Evolutionary conservation across 805 yeast species (phyloP), one percentile per base, ranked within the genome.

Genomic region (Candida suzukii): DNA sequence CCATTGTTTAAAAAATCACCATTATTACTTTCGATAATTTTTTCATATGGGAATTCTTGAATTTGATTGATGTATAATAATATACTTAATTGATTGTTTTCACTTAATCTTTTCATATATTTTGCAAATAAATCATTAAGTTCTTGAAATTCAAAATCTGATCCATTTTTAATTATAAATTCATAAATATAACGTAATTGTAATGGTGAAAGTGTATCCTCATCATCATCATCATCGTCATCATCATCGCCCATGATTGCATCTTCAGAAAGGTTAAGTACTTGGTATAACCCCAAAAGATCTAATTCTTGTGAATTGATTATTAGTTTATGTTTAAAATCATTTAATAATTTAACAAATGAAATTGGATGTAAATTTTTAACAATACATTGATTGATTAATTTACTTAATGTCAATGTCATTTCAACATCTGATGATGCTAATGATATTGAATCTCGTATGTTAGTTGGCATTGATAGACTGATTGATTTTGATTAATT

Each of bases 101-200:
- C 31, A 14, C 39, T 25, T 11, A 51, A 20, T 21, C 42, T 33
- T 2, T 24, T 6, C 35, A 54, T 35, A 27, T 57, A 49, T 6
- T 21, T 29, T 1, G 49, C 35, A 38, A 58, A 58, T 16, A 55
- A 48, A 3, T 38, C 31, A 8, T 42, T 46, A 6, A 60, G 37
- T 27, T 55, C 60, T 8, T 54, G 56, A 31, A 49, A 51, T 12
- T 45, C 47, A 31, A 51, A 19, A 51, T 48, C 19, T 53, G n/a
- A n/a, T n/a, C 41, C 64, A 27, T 50, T 42, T 11, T 47, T 53
- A 4, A 60, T 48, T 19, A 58, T 43, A 6, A 54, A 43, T 40
- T 58, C 61, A 38, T 46, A 51, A 3, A 58, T 52, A 36, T 58
- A 60, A n/a, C 44, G 46, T 37, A 60, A 44, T 40, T 57, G 59